These are phyloP conservation scores for Rosellinia necatrix DNA, from an alignment of 2,329 filamentous ascomycete species.

Conservation along the genomic window DNA sequence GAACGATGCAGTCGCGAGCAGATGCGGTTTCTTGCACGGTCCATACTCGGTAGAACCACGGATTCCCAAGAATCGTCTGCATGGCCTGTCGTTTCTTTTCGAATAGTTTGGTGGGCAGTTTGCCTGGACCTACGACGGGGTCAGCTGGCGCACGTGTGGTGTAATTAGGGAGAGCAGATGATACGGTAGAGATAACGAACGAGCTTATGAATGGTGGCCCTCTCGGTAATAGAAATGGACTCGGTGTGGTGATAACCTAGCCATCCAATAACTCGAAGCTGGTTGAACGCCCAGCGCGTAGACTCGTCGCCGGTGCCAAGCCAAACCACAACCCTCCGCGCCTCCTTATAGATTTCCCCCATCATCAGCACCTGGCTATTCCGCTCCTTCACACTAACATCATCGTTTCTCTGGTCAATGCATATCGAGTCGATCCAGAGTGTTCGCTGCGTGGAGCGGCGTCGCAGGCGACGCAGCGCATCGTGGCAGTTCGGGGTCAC, in stretches of 20 bases:
- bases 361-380: background rate
- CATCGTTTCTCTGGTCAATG: conserved; percentile 3
- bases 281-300: background rate
- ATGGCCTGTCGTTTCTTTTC: background rate
- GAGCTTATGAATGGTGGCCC: too few species aligned
- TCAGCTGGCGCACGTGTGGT: background rate
- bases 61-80: background rate
- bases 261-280: background rate
- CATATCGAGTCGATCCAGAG: conserved; percentile 14
- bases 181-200: background rate
- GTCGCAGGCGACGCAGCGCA: conserved; percentile 8
- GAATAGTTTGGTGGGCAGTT: background rate
- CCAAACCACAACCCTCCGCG: background rate
- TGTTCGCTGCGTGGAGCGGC: background rate
- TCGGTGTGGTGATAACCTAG: too few species aligned
- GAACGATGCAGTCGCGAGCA: background rate
- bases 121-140: background rate
- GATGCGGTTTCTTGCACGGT: background rate
- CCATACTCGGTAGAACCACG: conserved; percentile 2
- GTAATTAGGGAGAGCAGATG: background rate
- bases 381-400: background rate
- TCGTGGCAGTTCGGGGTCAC: conserved; percentile 12
- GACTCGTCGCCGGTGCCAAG: background rate
- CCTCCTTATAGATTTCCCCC: background rate
- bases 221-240: too few species aligned